Percentiles rank a stretch among this genome's conserved stretches.
These are phyloP conservation scores for Tuctoria greenei DNA, from an alignment of 176 grass and related monocot genomes.

Conservation along the genomic window DNA sequence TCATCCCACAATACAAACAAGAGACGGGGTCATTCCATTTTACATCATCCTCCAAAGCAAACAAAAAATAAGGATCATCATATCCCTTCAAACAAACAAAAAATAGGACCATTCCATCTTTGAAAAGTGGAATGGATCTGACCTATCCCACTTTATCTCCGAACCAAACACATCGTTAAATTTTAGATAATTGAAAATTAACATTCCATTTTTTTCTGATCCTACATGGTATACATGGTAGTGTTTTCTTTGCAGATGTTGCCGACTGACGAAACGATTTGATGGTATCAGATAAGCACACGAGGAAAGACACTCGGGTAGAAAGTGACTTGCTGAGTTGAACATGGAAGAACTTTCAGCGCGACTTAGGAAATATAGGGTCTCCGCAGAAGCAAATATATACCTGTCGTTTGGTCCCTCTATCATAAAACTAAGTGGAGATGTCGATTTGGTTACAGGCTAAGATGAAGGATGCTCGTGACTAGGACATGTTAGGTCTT, in stretches of 20 bases:
- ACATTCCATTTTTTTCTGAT: not conserved
- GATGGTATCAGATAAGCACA: not conserved
- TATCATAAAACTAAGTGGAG: not conserved
- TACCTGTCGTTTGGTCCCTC: not conserved
- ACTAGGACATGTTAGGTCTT: not conserved
- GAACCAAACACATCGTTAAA: too few relatives aligned
- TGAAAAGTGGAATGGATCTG: too few relatives aligned
- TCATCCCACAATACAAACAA: too few relatives aligned
- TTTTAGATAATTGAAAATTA: too few relatives aligned
- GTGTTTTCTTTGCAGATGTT: not conserved
- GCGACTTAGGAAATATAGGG: not conserved
- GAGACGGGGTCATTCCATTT: too few relatives aligned
- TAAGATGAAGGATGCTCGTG: not conserved
- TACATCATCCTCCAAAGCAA: too few relatives aligned
- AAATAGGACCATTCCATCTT: too few relatives aligned
- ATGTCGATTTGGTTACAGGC: not conserved
- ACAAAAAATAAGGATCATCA: too few relatives aligned
- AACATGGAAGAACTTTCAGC: not conserved
- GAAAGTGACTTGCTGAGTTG: constrained; percentile 8
- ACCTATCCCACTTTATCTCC: too few relatives aligned
- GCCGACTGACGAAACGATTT: not conserved
- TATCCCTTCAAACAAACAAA: too few relatives aligned
- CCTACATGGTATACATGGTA: not conserved
- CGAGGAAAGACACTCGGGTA: not conserved
- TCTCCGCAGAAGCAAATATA: not conserved